Evolutionary conservation across 2,329 filamentous ascomycete genomes (phyloP), one percentile per base, ranked within the genome.

Genomic region (Capronia epimyces): DNA sequence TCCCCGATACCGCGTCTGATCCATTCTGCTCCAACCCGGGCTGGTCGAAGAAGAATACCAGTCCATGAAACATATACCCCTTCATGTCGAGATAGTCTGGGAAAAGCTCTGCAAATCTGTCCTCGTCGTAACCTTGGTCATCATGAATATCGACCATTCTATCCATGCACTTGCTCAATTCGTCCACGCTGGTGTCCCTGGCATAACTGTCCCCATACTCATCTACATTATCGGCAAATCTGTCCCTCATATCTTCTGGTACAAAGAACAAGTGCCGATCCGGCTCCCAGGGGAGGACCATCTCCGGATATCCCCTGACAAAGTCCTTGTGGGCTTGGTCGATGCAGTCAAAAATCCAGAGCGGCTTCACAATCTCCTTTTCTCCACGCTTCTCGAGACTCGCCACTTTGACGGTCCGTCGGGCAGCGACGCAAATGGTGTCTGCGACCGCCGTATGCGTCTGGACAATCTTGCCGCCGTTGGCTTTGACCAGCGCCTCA

Each of bases 321-420:
- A 67, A 63, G 56, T 83, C 75, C 39, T 72, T 74, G 52, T 77
- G 63, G 10, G 64, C 63, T 58, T 82, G 77, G 25, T 78, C 77
- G 27, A 95, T 75, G 61, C 88, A 93, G 66, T 97, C 89, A 22
- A 87, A 74, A 2, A 97, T 71, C 93, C 93, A 98, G 4, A 74
- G 76, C 0, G 90, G 86, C 18, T 81, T 81, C 50, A 97, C 76
- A 44, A 98, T 84, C 59, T 88, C 83, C 5, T 80, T 76, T 0
- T 79, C 74, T 2, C 82, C 84, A 4, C 74, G 75, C 62, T 93
- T 95, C 55, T 89, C 82, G 7, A 96, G 69, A 8, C 87, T 89
- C 1, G 87, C 87, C 1, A 90, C 89, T 63, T 90, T 90, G 59
- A 97, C 83, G 0, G 79, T 75, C 81, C 77, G 37, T 76, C 60